Conservation (phyloP, 305 asterid species). For the Rubia balearica region DNA sequence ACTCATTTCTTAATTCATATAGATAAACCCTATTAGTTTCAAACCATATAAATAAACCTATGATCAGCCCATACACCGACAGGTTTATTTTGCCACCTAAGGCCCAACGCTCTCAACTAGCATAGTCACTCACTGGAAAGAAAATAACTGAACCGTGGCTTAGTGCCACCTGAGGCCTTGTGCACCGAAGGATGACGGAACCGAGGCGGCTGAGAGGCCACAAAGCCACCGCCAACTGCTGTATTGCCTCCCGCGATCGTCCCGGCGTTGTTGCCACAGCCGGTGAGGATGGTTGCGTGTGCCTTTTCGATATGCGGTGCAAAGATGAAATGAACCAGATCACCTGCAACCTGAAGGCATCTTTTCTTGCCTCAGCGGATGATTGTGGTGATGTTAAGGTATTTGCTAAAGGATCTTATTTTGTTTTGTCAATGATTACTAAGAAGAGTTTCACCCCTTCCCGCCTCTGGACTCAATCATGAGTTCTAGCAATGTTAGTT, state of each 20-base stretch:
- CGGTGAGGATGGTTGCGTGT: conserved; percentile 75
- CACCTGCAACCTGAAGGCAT: conserved; percentile 67
- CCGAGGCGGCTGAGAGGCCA: conserved; percentile 70
- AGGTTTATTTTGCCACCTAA: no score
- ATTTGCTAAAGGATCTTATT: conserved; percentile 10
- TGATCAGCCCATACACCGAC: no score
- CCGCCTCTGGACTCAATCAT: neutral
- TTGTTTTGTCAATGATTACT: neutral
- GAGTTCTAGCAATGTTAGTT: no score
- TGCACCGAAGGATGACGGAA: conserved; percentile 35
- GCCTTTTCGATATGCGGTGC: conserved; percentile 86
- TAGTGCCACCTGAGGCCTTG: no score
- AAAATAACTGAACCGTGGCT: neutral
- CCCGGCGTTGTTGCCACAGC: conserved; percentile 77
- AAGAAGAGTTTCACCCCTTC: neutral
- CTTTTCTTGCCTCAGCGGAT: conserved; percentile 87
- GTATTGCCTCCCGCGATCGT: conserved; percentile 59
- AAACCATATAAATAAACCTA: no score
- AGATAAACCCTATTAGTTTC: no score
- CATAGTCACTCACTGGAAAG: neutral
- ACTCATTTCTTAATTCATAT: no score
- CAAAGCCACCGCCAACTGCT: conserved; percentile 62
- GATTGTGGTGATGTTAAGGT: conserved; percentile 97
- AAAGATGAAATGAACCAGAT: conserved; percentile 78
- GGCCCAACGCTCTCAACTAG: neutral